Conservation (phyloP, 1,284 basidiomycete species). For the Sanghuangporus weigelae region DNA sequence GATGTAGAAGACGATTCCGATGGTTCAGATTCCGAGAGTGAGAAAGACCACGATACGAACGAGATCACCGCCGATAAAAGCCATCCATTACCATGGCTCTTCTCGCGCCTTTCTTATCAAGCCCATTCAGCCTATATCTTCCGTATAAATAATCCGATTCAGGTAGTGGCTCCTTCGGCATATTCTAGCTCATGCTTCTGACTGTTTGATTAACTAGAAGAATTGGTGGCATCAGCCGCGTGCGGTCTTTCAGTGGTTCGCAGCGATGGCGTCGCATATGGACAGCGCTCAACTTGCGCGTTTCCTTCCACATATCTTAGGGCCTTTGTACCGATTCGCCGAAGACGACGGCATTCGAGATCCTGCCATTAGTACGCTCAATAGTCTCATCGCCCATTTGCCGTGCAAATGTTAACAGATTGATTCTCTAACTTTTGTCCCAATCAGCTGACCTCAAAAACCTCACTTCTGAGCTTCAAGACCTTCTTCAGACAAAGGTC, state of each 20-base stretch:
- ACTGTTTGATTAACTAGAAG: constrained; percentile 27
- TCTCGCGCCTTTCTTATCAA: constrained; percentile 91
- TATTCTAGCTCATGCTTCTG: background rate
- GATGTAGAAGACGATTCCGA: constrained; percentile 30
- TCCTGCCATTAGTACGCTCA: constrained; percentile 59
- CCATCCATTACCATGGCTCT: constrained; percentile 85
- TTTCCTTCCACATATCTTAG: constrained; percentile 82
- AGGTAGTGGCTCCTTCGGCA: constrained; percentile 35
- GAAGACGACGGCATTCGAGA: constrained; percentile 84
- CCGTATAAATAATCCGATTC: constrained; percentile 48
- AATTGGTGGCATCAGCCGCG: constrained; percentile 80
- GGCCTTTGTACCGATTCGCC: constrained; percentile 80
- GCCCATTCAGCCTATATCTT: constrained; percentile 69
- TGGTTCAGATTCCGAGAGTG: constrained; percentile 19
- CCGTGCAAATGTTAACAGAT: background rate
- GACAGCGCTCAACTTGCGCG: constrained; percentile 48
- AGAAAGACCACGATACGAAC: constrained; percentile 29
- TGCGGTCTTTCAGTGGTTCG: constrained; percentile 89
- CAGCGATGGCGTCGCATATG: constrained; percentile 80
- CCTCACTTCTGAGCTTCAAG: constrained; percentile 81
- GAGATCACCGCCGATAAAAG: constrained; percentile 26
- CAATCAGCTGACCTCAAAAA: constrained; percentile 75
- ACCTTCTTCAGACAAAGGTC: constrained; percentile 82
- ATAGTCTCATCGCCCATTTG: background rate
- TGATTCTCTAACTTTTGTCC: background rate